Evolutionary conservation across 2,329 filamentous ascomycete genomes (phyloP).

Genomic region (Aureobasidium pullulans): DNA sequence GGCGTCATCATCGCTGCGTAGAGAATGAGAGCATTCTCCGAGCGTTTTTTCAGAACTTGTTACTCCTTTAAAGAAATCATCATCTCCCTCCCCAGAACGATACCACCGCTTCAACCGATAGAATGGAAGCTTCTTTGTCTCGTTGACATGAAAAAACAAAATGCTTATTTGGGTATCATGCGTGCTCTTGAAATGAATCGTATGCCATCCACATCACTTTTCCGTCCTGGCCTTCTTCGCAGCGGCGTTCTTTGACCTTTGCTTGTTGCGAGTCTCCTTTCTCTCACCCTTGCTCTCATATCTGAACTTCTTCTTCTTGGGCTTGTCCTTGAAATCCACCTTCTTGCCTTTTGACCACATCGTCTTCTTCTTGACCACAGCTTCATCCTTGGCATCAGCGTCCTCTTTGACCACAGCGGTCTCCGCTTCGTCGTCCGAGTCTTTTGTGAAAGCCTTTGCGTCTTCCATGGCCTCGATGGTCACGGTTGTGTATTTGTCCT

Average conservation of each 20-base stretch:
- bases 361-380: constrained; percentile 27
- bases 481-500: constrained; percentile 91
- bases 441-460: constrained; percentile 24
- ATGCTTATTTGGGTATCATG: constrained; percentile 11
- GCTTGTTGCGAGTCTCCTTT: constrained; percentile 52
- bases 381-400: constrained; percentile 3
- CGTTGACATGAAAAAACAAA: constrained; percentile 4
- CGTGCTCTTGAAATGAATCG: constrained; percentile 1
- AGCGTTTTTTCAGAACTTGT: constrained; percentile 10
- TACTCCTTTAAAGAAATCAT: constrained; percentile 4
- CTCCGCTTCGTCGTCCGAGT: constrained; percentile 7
- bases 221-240: constrained; percentile 52
- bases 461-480: constrained; percentile 85
- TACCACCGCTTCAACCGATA: neutral
- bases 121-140: neutral
- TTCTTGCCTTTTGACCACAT: constrained; percentile 38
- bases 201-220: constrained; percentile 22
- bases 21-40: constrained; percentile 13
- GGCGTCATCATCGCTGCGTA: constrained; percentile 13
- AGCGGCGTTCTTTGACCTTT: constrained; percentile 63
- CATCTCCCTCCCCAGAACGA: constrained; percentile 3
- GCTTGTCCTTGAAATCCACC: constrained; percentile 42
- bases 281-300: constrained; percentile 87
- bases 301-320: constrained; percentile 82
- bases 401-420: constrained; percentile 10